Percentiles rank a stretch among this genome's conserved stretches.
Conservation (phyloP, 352 stramenopile genomes). For the Globisporangium irregulare region DNA sequence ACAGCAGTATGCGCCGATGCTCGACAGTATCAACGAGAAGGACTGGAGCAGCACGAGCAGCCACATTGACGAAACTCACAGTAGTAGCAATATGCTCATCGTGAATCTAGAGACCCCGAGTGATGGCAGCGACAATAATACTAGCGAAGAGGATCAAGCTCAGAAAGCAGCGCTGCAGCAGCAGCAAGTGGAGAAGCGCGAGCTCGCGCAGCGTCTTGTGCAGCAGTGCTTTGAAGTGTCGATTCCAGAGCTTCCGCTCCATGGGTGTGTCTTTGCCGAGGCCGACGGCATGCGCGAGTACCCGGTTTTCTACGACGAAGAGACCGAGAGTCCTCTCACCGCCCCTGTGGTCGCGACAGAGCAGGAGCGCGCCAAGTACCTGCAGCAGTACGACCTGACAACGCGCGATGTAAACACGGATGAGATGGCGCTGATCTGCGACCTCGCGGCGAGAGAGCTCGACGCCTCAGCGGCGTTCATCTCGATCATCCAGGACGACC, state of each 20-base stretch:
- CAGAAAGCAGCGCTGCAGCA: not conserved
- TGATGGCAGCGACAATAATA: conserved; percentile 5
- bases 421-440: conserved; percentile 46
- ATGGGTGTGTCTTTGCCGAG: conserved; percentile 46
- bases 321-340: conserved; percentile 24
- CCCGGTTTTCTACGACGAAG: conserved; percentile 43
- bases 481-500: conserved; percentile 32
- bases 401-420: conserved; percentile 21
- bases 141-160: conserved; percentile 10
- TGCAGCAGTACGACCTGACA: conserved; percentile 26
- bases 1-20: conserved; percentile 28
- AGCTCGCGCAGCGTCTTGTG: conserved; percentile 40
- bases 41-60: not conserved
- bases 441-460: conserved; percentile 51
- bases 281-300: conserved; percentile 36
- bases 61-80: not conserved
- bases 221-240: conserved; percentile 64
- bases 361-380: conserved; percentile 25
- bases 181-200: conserved; percentile 2
- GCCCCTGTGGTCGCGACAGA: conserved; percentile 29
- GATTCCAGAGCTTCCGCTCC: conserved; percentile 32
- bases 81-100: not conserved
- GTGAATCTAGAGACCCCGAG: not conserved
- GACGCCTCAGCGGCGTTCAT: conserved; percentile 34
- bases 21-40: conserved; percentile 9